A percentile compares a stretch with the other conserved stretches of the same genome.
Evolutionary conservation across 352 stramenopile genomes (phyloP).

Genomic region (Globisporangium apiculatum): DNA sequence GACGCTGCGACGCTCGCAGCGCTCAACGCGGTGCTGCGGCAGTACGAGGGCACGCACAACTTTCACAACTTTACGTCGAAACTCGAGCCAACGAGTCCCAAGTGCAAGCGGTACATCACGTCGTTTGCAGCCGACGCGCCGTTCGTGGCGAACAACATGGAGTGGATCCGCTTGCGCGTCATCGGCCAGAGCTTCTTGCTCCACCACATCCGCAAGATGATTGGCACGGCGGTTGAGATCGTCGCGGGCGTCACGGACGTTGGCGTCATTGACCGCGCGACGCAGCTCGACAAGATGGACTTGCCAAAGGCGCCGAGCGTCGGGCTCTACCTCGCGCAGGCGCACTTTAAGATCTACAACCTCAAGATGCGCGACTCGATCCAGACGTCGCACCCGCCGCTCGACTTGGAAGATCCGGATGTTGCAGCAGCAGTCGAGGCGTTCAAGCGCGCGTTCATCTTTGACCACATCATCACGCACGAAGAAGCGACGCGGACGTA

Average conservation of each 20-base stretch:
- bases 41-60: slow-evolving; percentile 88
- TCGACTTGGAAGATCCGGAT: slow-evolving; percentile 49
- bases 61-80: slow-evolving; percentile 98
- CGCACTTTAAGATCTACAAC: slow-evolving; percentile 86
- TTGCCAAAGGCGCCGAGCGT: slow-evolving; percentile 82
- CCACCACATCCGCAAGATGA: slow-evolving; percentile 99
- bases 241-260: slow-evolving; percentile 46
- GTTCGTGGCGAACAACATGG: slow-evolving; percentile 85
- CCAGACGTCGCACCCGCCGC: slow-evolving; percentile 55
- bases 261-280: slow-evolving; percentile 48
- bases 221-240: slow-evolving; percentile 77
- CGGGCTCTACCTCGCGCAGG: slow-evolving; percentile 79
- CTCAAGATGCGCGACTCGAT: slow-evolving; percentile 61
- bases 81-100: slow-evolving; percentile 70
- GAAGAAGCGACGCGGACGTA: slow-evolving; percentile 71
- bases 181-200: slow-evolving; percentile 96
- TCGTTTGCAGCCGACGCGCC: slow-evolving; percentile 77
- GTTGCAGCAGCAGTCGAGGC: slow-evolving; percentile 51
- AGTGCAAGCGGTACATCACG: slow-evolving; percentile 90
- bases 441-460: slow-evolving; percentile 78
- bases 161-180: slow-evolving; percentile 95
- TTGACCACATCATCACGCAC: slow-evolving; percentile 79
- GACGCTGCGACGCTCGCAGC: slow-evolving; percentile 35
- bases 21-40: slow-evolving; percentile 47
- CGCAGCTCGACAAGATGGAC: slow-evolving; percentile 78